phyloP scores from a whole-genome alignment of 441 rosid genomes.

The Arabidopsis lyrata region DNA sequence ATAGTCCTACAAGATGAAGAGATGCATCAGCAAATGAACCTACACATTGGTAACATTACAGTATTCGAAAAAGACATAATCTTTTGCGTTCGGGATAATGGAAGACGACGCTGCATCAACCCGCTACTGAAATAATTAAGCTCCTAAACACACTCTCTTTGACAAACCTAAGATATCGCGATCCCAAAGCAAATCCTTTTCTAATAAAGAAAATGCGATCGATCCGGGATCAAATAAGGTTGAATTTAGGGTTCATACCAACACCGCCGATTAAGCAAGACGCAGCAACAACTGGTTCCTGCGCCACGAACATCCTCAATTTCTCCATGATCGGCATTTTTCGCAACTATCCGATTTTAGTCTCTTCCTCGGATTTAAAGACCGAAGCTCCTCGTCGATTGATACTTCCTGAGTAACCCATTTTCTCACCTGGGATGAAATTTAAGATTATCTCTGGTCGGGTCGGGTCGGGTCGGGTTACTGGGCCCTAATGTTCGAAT shows the following conservation, averaged over 20 bases:
- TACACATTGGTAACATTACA: too few relatives aligned
- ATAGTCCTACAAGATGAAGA: constrained; percentile 62
- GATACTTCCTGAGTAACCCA: constrained; percentile 16
- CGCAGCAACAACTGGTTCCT: constrained; percentile 91
- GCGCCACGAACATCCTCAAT: constrained; percentile 82
- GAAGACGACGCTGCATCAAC: neutral
- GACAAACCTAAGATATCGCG: neutral
- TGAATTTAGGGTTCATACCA: constrained; percentile 52
- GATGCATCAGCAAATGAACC: neutral
- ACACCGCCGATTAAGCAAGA: constrained; percentile 86
- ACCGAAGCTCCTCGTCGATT: constrained; percentile 25
- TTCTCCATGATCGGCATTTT: constrained; percentile 81
- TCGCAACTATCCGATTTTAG: neutral
- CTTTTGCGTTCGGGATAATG: neutral
- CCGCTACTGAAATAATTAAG: neutral
- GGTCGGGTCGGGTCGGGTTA: constrained; percentile 8
- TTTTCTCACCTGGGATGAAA: neutral
- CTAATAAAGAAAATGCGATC: neutral
- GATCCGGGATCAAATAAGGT: neutral
- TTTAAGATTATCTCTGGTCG: neutral
- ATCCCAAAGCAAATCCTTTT: neutral
- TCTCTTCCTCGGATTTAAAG: constrained; percentile 20
- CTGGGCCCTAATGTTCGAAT: neutral
- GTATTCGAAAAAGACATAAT: neutral
- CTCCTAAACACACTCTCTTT: neutral